Evolutionary conservation across 495 filamentous ascomycete species (phyloP).

Genomic region (Penicillium desertorum): DNA sequence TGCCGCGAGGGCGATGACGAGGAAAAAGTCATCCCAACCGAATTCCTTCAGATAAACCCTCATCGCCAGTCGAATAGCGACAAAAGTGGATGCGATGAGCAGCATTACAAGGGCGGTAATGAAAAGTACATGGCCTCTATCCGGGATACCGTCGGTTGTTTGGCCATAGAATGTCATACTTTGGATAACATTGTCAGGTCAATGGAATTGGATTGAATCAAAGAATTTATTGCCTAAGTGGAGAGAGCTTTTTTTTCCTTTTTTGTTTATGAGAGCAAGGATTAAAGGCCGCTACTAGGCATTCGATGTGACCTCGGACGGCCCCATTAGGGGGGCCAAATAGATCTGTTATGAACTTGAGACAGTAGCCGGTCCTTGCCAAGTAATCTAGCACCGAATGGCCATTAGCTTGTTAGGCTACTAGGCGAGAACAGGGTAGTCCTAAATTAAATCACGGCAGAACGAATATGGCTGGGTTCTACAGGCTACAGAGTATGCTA

Average conservation of each 20-base stretch:
- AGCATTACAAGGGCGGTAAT: no score
- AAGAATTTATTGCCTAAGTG: not conserved
- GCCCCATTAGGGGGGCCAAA: not conserved
- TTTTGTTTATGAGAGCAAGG: not conserved
- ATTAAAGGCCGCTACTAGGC: not conserved
- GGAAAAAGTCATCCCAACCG: conserved; percentile 12
- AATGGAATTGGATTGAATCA: not conserved
- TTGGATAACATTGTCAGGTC: not conserved
- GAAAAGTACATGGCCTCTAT: conserved; percentile 10
- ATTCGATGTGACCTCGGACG: not conserved
- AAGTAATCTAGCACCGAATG: no score
- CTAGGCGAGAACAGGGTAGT: no score
- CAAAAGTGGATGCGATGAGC: no score
- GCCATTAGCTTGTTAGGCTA: no score
- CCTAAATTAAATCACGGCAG: not conserved
- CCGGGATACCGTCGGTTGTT: conserved; percentile 9
- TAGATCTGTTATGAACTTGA: not conserved
- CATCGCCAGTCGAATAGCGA: no score
- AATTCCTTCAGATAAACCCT: no score
- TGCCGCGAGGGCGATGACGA: conserved; percentile 7
- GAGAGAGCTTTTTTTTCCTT: not conserved
- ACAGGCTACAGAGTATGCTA: not conserved
- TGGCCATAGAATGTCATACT: conserved; percentile 9
- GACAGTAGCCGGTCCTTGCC: not conserved
- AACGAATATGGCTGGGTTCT: not conserved